Evolutionary conservation across 768 basidiomycete species (phyloP).

Genomic region (Chalciporus sphaerocephalus): DNA sequence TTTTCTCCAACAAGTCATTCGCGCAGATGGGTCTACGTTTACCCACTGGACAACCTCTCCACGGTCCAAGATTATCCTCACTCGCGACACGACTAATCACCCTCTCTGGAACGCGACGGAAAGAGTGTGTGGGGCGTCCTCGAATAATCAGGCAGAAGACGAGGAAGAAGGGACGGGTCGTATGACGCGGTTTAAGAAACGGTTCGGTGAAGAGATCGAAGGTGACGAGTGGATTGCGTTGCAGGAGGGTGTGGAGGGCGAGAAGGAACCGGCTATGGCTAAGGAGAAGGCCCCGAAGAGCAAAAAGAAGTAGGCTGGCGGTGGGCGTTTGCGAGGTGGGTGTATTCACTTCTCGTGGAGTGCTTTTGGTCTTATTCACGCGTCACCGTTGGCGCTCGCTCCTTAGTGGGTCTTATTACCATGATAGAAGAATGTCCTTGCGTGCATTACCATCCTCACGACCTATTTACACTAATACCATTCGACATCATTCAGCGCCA

Average conservation of each 20-base stretch:
- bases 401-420: background rate
- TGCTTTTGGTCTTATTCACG: slow-evolving; percentile 1
- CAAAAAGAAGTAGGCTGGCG: slow-evolving; percentile 19
- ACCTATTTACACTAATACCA: background rate
- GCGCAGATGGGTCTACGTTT: slow-evolving; percentile 86
- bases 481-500: background rate
- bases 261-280: slow-evolving; percentile 24
- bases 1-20: slow-evolving; percentile 80
- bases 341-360: background rate
- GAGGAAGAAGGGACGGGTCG: slow-evolving; percentile 72
- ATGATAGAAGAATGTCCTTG: background rate
- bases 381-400: background rate
- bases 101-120: slow-evolving; percentile 77
- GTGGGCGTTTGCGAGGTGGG: slow-evolving; percentile 3
- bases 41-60: slow-evolving; percentile 88
- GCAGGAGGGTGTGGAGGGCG: slow-evolving; percentile 25
- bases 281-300: slow-evolving; percentile 20
- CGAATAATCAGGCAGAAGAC: slow-evolving; percentile 50
- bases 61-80: slow-evolving; percentile 66
- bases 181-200: slow-evolving; percentile 73
- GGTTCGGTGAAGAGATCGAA: slow-evolving; percentile 55
- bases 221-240: slow-evolving; percentile 29
- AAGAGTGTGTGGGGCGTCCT: slow-evolving; percentile 44
- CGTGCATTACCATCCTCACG: background rate
- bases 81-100: slow-evolving; percentile 86